Evolutionary conservation across 164 flowering plant genomes (phyloP).

Genomic region (Liquidambar formosana): DNA sequence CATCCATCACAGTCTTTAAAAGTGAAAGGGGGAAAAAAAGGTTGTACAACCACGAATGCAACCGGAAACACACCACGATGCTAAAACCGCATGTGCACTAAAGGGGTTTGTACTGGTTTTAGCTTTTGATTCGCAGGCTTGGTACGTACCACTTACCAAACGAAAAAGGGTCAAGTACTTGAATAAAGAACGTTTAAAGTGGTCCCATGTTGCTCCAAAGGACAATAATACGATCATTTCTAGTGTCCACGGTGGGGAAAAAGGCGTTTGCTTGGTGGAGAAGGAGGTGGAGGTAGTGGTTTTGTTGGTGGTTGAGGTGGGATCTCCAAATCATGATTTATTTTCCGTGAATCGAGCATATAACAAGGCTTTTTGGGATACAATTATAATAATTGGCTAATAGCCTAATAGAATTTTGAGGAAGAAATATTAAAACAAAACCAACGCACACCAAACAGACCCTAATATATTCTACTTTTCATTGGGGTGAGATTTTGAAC

Average conservation of each 20-base stretch:
- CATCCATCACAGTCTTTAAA: neutral
- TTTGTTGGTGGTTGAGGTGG: conserved; percentile 21
- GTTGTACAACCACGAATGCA: neutral
- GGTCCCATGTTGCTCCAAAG: conserved; percentile 15
- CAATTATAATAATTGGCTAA: no score
- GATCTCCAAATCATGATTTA: conserved; percentile 21
- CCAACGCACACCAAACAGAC: no score
- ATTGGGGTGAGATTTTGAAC: no score
- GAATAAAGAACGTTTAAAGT: conserved; percentile 5
- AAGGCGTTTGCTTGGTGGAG: conserved; percentile 15
- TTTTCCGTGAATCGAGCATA: neutral
- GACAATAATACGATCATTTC: conserved; percentile 13
- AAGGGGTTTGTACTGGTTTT: neutral
- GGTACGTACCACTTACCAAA: conserved; percentile 12
- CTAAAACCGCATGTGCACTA: neutral
- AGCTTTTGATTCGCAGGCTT: conserved; percentile 1
- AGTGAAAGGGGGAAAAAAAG: neutral
- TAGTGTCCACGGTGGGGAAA: conserved; percentile 8
- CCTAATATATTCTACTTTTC: no score
- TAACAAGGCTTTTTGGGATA: neutral
- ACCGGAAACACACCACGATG: conserved; percentile 1
- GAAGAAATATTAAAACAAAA: no score
- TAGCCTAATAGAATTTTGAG: no score
- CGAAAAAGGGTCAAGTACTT: conserved; percentile 6
- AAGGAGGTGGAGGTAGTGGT: conserved; percentile 13